Base-by-base conservation (phyloP, 331 rosid genomes). In the Acacia pycnantha region DNA sequence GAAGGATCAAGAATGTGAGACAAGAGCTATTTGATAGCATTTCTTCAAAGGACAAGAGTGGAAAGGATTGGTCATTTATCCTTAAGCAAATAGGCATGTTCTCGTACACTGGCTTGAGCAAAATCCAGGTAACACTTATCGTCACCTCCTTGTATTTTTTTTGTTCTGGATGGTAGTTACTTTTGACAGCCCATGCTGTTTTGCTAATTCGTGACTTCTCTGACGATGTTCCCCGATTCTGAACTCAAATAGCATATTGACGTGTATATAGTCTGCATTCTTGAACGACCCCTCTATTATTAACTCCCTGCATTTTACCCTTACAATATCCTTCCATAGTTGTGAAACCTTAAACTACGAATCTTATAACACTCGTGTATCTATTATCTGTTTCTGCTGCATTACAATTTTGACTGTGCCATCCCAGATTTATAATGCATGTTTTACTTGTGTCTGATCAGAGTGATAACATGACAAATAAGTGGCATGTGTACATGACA, bases 401-500 rank as follows among this genome's bases (percentile, higher is more conserved):
- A 16, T 69, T 82, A 77, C 27, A 2, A 43, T 75, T 35, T 44
- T 76, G 70, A 76, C 40, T 71, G 77, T 64, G 73, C 53, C 76
- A 43, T 79, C 43, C 46, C 29, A 33, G 47, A 26, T 69, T 46
- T 43, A 61, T 76, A 11, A 29, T 14, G 56, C 15, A 2, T 46
- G 31, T 76, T 64, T 22, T 27, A 47, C 40, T 46, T 67, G 65
- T 79, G 46, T 76, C 33, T 73, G 74, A 79, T 47, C 95, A 96
- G 99, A 92, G 90, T 74, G 98, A 93, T 80, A 91, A 91, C 77
- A 93, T 93, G 98, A 92, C 99, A 13, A 89, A 91, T 78, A 96
- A 93, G 88, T 96, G 99, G 99, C 97, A 87, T 66, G 92, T 93
- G 79, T 93, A 91, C 98, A 92, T 96, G 99, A 93, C 99, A 72